phyloP scores from a whole-genome alignment of 2,329 filamentous ascomycete genomes.

The Colletotrichum siamense region DNA sequence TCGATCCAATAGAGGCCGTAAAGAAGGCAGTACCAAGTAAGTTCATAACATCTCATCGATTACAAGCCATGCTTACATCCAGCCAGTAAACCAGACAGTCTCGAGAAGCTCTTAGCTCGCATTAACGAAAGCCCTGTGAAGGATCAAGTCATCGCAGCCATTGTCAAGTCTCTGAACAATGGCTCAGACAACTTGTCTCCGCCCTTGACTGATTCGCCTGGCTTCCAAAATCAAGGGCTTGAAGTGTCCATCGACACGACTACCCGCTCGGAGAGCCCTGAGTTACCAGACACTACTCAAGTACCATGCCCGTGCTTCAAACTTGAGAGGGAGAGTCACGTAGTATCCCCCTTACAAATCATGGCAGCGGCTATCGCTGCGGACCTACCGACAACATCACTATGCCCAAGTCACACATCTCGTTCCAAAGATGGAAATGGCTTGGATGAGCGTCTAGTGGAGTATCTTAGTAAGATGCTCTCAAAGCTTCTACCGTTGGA shows the following conservation, averaged over 20 bases:
- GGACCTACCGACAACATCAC: background rate
- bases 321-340: background rate
- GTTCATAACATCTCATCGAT: background rate
- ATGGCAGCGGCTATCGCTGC: slow-evolving; percentile 25
- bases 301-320: background rate
- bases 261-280: background rate
- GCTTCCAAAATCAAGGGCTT: background rate
- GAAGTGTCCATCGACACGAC: background rate
- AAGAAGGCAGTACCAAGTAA: slow-evolving; percentile 25
- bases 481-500: background rate
- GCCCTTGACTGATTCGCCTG: background rate
- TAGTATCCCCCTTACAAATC: slow-evolving; percentile 26
- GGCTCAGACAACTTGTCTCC: background rate
- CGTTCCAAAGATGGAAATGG: background rate
- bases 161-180: background rate
- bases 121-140: slow-evolving; percentile 28
- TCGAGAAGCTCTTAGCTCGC: slow-evolving; percentile 30
- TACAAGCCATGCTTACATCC: background rate
- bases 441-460: background rate
- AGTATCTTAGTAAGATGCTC: slow-evolving; percentile 19
- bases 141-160: slow-evolving; percentile 17
- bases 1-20: slow-evolving; percentile 15
- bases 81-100: slow-evolving; percentile 24
- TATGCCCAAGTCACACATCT: background rate
- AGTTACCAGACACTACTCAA: background rate